Evolutionary conservation across 1,284 basidiomycete species (phyloP), one percentile per base, ranked within the genome.

Genomic region (Pseudozyma flocculosa): DNA sequence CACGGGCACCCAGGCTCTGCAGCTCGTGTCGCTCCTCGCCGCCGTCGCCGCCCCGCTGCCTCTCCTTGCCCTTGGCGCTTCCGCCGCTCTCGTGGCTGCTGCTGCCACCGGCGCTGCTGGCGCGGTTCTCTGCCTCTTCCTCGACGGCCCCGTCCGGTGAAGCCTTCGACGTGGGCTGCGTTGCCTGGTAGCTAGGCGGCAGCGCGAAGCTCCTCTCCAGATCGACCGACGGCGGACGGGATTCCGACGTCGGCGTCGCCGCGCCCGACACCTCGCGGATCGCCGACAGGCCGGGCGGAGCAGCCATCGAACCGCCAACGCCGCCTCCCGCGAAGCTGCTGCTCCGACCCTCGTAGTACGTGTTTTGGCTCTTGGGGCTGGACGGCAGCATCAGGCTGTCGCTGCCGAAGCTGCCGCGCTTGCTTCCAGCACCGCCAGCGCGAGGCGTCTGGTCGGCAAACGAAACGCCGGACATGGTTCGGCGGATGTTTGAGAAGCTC

Each of bases 261-360:
- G 54, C 59, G 17, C 39, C 41, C 2, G 55, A 50, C 53, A 59
- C 54, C 40, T 64, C 61, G 50, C 56, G 57, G 34, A 64, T 64
- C 45, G 61, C 56, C 7, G 53, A 60, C 44, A 64, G 61, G 4
- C 50, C 54, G 1, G 57, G 45, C 7, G 61, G 46, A 1, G 14
- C 4, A 4, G 41, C 34, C 13, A 48, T 32, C 37, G 41, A 4
- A 2, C 40, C 50, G 15, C 39, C 30, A 18, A 11, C 46, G 8
- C 24, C 10, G 21, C 29, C 32, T 9, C 11, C 32, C 32, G 9
- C 11, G 15, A 34, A 34, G 32, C 32, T 34, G 32, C 32, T 34
- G 32, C 32, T 34, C 7, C 32, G 3, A 17, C 32, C 32, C 32
- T 34, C 32, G 32, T 34, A 34, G 15, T 14, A 4, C 32, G 32